Evolutionary conservation across 441 rosid genomes (phyloP).

Genomic region (Aquilaria agallochum): DNA sequence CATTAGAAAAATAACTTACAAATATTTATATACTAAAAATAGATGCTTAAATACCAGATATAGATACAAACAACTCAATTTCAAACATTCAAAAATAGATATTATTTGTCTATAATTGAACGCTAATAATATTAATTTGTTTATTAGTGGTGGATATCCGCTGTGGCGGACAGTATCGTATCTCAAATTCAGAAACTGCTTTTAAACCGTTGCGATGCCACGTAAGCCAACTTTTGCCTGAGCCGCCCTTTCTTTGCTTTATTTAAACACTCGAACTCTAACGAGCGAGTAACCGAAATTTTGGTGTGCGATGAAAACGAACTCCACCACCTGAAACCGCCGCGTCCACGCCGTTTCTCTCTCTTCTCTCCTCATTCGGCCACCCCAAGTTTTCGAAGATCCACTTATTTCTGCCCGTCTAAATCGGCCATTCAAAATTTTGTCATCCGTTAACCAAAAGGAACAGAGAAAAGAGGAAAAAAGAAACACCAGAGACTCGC

Average conservation of each 20-base stretch:
- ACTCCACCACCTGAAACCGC: neutral
- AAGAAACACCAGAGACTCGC: neutral
- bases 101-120: too few relatives aligned
- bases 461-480: neutral
- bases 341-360: constrained; percentile 3
- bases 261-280: constrained; percentile 14
- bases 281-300: constrained; percentile 16
- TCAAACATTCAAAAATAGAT: too few relatives aligned
- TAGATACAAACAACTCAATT: too few relatives aligned
- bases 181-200: too few relatives aligned
- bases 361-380: constrained; percentile 2
- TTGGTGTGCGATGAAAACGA: constrained; percentile 22
- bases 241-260: constrained; percentile 9
- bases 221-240: constrained; percentile 11
- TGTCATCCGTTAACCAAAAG: constrained; percentile 2
- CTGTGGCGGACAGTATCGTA: too few relatives aligned
- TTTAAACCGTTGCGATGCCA: constrained; percentile 22
- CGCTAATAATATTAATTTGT: too few relatives aligned
- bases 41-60: too few relatives aligned
- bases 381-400: constrained; percentile 19
- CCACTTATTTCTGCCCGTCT: constrained; percentile 18
- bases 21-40: too few relatives aligned
- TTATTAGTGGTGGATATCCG: too few relatives aligned
- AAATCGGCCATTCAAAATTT: neutral
- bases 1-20: too few relatives aligned